Percentiles rank a stretch among this genome's conserved stretches.
Evolutionary conservation across 306 rosid species (phyloP).

Genomic region (Cercis canadensis): DNA sequence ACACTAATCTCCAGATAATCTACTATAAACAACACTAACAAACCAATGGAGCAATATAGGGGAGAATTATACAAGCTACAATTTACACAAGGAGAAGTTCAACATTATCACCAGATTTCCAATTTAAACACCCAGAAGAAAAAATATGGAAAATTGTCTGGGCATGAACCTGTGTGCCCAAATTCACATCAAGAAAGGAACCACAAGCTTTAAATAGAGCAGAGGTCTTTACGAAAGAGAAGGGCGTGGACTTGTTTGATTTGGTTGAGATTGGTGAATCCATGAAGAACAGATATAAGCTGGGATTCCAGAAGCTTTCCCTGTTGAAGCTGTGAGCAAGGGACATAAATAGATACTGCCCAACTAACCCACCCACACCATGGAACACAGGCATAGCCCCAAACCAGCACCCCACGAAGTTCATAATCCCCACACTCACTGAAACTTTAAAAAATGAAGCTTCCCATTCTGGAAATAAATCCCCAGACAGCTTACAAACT

Average conservation of each 20-base stretch:
- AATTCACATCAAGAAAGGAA: too few relatives aligned
- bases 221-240: constrained; percentile 52
- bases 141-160: not conserved
- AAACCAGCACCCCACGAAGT: constrained; percentile 86
- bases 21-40: not conserved
- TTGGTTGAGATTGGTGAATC: constrained; percentile 45
- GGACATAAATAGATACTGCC: constrained; percentile 66
- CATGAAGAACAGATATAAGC: constrained; percentile 47
- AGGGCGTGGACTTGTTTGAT: constrained; percentile 70
- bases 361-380: constrained; percentile 87
- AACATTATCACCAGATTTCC: constrained; percentile 6
- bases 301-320: constrained; percentile 52
- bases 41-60: not conserved
- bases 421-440: constrained; percentile 71
- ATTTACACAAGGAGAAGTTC: not conserved
- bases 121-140: not conserved
- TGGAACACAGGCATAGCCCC: constrained; percentile 94
- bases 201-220: too few relatives aligned
- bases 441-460: constrained; percentile 75
- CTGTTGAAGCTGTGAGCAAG: constrained; percentile 32
- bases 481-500: constrained; percentile 78
- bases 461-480: constrained; percentile 72
- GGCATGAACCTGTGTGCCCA: too few relatives aligned
- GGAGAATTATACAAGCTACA: not conserved
- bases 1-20: not conserved